These are phyloP conservation scores for Trametes elegans DNA, from an alignment of 768 basidiomycete species.

Conservation along the genomic window DNA sequence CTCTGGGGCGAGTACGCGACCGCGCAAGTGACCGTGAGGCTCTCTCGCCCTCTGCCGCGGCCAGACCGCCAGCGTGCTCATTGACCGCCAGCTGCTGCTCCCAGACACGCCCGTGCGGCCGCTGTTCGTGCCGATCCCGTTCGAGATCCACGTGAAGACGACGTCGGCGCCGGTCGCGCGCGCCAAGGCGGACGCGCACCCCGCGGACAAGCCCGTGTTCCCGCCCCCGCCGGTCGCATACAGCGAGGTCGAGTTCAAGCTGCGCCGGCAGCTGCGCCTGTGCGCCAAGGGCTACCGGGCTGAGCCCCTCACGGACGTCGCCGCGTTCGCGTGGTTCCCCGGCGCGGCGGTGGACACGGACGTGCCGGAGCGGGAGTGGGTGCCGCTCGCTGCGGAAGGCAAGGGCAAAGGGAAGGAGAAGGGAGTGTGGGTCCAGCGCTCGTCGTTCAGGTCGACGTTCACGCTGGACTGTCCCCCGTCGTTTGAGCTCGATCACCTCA, in stretches of 20 bases:
- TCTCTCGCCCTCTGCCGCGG: no score
- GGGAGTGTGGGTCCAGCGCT: slow-evolving; percentile 19
- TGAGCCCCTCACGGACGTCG: background rate
- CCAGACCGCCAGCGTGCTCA: background rate
- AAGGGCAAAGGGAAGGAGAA: background rate
- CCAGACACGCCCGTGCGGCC: slow-evolving; percentile 10
- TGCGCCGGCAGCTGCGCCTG: slow-evolving; percentile 3
- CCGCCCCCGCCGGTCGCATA: slow-evolving; percentile 1
- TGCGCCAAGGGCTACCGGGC: background rate
- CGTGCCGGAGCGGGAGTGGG: background rate
- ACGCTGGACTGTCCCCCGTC: slow-evolving; percentile 13
- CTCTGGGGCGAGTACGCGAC: slow-evolving; percentile 9
- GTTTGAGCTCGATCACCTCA: slow-evolving; percentile 3
- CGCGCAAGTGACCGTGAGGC: background rate
- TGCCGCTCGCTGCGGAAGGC: background rate
- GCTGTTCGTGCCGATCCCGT: slow-evolving; percentile 12
- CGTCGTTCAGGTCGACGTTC: slow-evolving; percentile 12
- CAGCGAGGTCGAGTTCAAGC: slow-evolving; percentile 10
- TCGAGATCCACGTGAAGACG: slow-evolving; percentile 14
- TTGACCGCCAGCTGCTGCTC: slow-evolving; percentile 3
- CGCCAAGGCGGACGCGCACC: background rate
- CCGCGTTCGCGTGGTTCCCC: background rate
- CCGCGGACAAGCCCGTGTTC: slow-evolving; percentile 7
- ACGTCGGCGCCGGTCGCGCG: slow-evolving; percentile 1
- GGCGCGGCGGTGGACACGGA: background rate